phyloP scores from a whole-genome alignment of 2,329 filamentous ascomycete species.

The Lasiodiplodia citricola region DNA sequence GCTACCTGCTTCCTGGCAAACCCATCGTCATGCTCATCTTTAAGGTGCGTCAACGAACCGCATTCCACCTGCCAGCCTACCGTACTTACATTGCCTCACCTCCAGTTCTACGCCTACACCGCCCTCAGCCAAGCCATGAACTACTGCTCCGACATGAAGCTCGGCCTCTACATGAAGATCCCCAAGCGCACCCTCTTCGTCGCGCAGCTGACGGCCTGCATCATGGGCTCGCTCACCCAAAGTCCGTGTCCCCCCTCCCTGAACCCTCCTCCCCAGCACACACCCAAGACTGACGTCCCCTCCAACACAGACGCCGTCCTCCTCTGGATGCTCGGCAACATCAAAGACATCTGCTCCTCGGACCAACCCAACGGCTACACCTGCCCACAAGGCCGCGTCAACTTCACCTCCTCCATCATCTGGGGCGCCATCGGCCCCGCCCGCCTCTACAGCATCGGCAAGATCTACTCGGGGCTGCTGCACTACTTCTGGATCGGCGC shows the following conservation, averaged over 20 bases:
- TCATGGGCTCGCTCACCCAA: slow-evolving; percentile 22
- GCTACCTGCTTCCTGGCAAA: slow-evolving; percentile 53
- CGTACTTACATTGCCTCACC: not conserved
- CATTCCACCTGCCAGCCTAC: not conserved
- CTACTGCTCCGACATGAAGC: slow-evolving; percentile 26
- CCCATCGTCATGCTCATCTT: slow-evolving; percentile 27
- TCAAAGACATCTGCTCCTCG: slow-evolving; percentile 45
- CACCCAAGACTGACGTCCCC: slow-evolving; percentile 23
- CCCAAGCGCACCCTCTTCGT: slow-evolving; percentile 24
- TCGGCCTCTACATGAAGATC: slow-evolving; percentile 27
- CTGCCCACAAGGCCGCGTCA: slow-evolving; percentile 59
- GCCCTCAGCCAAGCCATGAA: slow-evolving; percentile 25
- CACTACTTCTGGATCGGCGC: slow-evolving; percentile 61
- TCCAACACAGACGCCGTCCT: slow-evolving; percentile 58
- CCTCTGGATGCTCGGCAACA: slow-evolving; percentile 62
- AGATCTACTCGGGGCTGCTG: slow-evolving; percentile 54
- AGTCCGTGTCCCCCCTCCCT: not conserved
- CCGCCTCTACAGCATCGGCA: slow-evolving; percentile 54
- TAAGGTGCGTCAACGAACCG: not conserved
- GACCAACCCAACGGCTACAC: slow-evolving; percentile 56
- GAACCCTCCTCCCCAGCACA: no score
- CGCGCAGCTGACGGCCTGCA: slow-evolving; percentile 21
- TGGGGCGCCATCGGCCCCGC: slow-evolving; percentile 69
- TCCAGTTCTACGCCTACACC: slow-evolving; percentile 24
- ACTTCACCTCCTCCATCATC: slow-evolving; percentile 70